Conservation (phyloP, 1,284 basidiomycete species). For the Cutaneotrichosporon cavernicola region DNA sequence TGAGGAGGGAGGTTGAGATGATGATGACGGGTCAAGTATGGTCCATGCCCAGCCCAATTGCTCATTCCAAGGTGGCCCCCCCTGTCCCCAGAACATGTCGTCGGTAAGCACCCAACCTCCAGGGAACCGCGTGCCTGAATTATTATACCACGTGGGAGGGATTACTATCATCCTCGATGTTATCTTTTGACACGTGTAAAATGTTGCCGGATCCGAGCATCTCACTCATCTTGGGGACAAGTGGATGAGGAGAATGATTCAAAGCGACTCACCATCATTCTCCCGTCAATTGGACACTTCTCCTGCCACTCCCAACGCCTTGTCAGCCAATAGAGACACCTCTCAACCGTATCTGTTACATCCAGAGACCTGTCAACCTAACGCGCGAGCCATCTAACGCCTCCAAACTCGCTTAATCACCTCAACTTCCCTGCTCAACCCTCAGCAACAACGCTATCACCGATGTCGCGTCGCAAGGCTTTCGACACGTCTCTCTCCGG, state of each 20-base stretch:
- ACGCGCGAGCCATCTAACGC: neutral
- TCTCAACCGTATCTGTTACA: neutral
- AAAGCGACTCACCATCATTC: neutral
- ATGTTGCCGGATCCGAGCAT: neutral
- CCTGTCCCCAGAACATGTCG: neutral
- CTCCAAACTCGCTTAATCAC: neutral
- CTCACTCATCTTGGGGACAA: no score
- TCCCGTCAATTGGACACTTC: neutral
- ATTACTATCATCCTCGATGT: neutral
- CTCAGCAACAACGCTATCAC: neutral
- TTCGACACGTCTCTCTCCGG: conserved; percentile 37
- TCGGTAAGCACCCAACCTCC: neutral
- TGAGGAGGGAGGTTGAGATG: neutral
- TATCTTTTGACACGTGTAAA: conserved; percentile 1
- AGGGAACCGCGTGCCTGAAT: neutral
- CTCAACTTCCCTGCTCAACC: neutral
- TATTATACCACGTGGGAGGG: neutral
- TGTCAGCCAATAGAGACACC: neutral
- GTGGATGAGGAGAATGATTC: neutral
- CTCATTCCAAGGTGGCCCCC: no score
- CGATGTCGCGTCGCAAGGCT: conserved; percentile 40
- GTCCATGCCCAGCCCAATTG: no score
- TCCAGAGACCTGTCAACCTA: neutral
- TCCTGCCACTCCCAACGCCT: neutral
- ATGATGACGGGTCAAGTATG: neutral